Evolutionary conservation across 768 basidiomycete genomes (phyloP), one percentile per base, ranked within the genome.

Genomic region (Tulasnella calospora): DNA sequence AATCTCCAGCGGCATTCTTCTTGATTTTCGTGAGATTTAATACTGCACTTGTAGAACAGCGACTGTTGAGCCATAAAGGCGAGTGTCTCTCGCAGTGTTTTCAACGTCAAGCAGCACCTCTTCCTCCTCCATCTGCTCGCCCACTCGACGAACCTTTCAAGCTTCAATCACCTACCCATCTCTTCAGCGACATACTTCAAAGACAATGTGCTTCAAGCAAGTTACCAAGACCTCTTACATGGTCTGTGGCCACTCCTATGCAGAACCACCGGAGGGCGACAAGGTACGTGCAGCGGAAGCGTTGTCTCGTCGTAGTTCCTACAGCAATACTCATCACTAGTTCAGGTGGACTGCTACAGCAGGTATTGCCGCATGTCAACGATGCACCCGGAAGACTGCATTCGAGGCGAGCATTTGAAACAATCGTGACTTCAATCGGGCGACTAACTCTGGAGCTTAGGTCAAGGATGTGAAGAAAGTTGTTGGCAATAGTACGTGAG

Each of bases 401-500:
- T 33, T 44, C 77, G 70, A 78, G 77, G 77, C 70, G 15, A 71
- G 41, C 44, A 19, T 23, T 51, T 46, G 19, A 21, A 35, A 44
- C 17, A 23, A 44, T 27, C 35, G 3, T 1, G n/a, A 72, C 27
- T 17, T 70, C 38, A 10, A 57, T n/a, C 21, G 23, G n/a, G 38
- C 46, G 12, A 17, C 71, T 71, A 35, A 71, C 77, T 8, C 41
- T 33, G n/a, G 8, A 40, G 13, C 35, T 13, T 19, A 78, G 77
- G 77, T 40, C 35, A 71, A 44, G 77, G 77, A 71, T 78, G 77
- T 38, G 70, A 78, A 55, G 47, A 71, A 30, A 78, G 67, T 5
- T 78, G 77, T 30, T 78, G 77, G 77, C 77, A 78, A 78, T 78
- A 78, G 77, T 78, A 41, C 72, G 77, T 41, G 36, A 23, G 33